These are phyloP conservation scores for Artemisia argyi DNA, from an alignment of 129 eudicot genomes.

Conservation along the genomic window DNA sequence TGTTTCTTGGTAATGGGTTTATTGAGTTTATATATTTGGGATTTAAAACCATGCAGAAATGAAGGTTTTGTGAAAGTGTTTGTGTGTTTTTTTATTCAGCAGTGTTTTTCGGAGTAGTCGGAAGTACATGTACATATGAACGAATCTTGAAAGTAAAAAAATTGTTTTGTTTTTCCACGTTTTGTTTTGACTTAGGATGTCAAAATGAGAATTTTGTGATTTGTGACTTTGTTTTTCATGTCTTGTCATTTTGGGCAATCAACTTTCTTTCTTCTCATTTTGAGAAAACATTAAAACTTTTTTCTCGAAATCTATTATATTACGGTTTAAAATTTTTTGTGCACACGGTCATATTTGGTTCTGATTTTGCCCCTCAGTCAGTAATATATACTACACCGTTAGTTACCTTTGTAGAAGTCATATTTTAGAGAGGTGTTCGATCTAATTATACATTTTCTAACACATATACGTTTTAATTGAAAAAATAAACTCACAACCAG, in stretches of 20 bases:
- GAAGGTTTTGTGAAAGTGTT: not conserved
- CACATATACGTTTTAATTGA: too few species aligned
- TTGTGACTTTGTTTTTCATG: not conserved
- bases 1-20: too few species aligned
- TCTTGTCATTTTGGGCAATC: not conserved
- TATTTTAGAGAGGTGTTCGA: too few species aligned
- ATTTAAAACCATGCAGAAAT: slow-evolving; percentile 23
- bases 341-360: too few species aligned
- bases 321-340: too few species aligned
- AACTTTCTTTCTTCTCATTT: slow-evolving; percentile 10
- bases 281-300: not conserved
- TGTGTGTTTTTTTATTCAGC: slow-evolving; percentile 25
- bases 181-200: slow-evolving; percentile 5
- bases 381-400: too few species aligned
- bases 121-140: slow-evolving; percentile 23
- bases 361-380: too few species aligned
- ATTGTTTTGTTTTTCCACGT: not conserved
- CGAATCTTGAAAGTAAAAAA: not conserved
- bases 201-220: not conserved
- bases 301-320: too few species aligned
- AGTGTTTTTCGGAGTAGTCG: slow-evolving; percentile 37
- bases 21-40: too few species aligned
- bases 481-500: too few species aligned
- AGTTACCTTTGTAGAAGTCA: too few species aligned
- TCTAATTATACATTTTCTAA: too few species aligned